These are phyloP conservation scores for Protomyces lactucae-debilis DNA, from an alignment of 1,139 yeast species.

Conservation along the genomic window DNA sequence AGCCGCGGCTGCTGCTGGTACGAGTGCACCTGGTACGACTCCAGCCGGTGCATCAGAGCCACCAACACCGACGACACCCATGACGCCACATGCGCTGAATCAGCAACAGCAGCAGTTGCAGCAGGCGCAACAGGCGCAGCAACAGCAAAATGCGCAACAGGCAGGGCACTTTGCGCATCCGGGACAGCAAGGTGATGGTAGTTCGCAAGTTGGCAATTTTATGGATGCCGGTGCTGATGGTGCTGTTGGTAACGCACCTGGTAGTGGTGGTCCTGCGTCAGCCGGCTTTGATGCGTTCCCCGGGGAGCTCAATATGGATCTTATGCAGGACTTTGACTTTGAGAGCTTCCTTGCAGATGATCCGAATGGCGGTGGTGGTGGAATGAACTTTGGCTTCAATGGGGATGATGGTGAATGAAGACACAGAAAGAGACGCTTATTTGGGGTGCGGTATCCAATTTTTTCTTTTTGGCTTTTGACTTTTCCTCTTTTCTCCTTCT, in stretches of 20 bases:
- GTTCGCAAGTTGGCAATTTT: background rate
- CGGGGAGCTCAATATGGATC: constrained; percentile 24
- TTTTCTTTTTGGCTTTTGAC: no score
- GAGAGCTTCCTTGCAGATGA: constrained; percentile 30
- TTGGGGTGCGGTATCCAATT: no score
- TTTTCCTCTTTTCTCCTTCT: no score
- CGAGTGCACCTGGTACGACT: constrained; percentile 32
- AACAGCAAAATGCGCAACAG: constrained; percentile 26
- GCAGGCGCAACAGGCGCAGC: constrained; percentile 25
- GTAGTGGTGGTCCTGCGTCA: background rate
- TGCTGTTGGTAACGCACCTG: background rate
- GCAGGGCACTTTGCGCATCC: background rate
- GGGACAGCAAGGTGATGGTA: background rate
- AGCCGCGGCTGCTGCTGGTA: constrained; percentile 33
- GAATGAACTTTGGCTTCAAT: constrained; percentile 13
- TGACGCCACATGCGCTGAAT: constrained; percentile 36
- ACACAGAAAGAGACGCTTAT: background rate
- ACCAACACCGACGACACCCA: constrained; percentile 43
- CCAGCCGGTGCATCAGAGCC: constrained; percentile 38
- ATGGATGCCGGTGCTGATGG: background rate
- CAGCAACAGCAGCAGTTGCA: constrained; percentile 30
- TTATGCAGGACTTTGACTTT: constrained; percentile 31
- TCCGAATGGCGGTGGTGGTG: constrained; percentile 13
- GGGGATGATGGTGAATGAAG: background rate
- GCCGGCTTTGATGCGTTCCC: constrained; percentile 1